Evolutionary conservation across 805 yeast species (phyloP), one percentile per base, ranked within the genome.

Genomic region (Metschnikowia colocasiae): DNA sequence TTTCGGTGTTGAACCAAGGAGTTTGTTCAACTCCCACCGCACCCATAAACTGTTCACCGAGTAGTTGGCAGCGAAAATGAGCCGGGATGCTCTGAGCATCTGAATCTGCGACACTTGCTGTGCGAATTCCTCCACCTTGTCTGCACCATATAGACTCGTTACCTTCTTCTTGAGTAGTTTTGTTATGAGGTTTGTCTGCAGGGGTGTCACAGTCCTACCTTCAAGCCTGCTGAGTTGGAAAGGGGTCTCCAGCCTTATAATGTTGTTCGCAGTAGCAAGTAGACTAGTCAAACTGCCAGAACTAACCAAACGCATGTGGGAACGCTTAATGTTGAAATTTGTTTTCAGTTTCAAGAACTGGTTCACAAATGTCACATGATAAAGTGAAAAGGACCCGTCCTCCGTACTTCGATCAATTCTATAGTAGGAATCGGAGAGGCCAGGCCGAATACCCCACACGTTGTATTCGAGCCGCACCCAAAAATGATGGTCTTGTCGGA

Each of bases 391-490:
- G 16, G 8, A 2, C 10, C 13, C 9, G 4, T 44, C 43, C 3
- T 46, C 23, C 6, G 16, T 38, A n/a, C 26, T 19, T 2, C 52
- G 41, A 20, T 45, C 47, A 4, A 56, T 44, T 6, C 44, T 29
- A 36, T 45, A 52, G 46, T 44, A 57, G 6, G 42, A 27, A 13
- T 37, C 25, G 1, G 25, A n/a, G 13, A 41, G 5, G 7, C 20
- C 47, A 6, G 55, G 29, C 8, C 40, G 56, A 25, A 49, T 30
- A 0, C 68, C 74, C 74, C 74, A 69, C 5, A 59, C 38, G 45
- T 63, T 58, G 47, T 61, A 62, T 40, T 62, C 71, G 13, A 69
- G 54, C n/a, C 72, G 47, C 2, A 63, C 45, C 73, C 72, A 68
- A 12, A 33, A 13, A 3, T 59, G 36, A 2, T 26, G 32, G 38